These are phyloP conservation scores for Albugo candida DNA, from an alignment of 352 stramenopile genomes.

Conservation along the genomic window DNA sequence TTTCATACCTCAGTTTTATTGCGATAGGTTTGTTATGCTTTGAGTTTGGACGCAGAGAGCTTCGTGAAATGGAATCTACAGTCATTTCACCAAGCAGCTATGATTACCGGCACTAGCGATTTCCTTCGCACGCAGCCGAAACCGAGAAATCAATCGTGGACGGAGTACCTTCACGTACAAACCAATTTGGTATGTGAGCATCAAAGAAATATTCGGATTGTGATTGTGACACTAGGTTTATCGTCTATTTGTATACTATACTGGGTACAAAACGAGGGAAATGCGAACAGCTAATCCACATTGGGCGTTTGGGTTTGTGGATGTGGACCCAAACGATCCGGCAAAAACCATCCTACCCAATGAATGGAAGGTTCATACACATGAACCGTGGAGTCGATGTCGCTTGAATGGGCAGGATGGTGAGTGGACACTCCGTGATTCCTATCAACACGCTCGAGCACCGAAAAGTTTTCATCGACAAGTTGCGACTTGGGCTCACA, in stretches of 20 bases:
- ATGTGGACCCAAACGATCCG: slow-evolving; percentile 59
- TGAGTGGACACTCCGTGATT: slow-evolving; percentile 29
- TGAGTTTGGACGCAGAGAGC: slow-evolving; percentile 22
- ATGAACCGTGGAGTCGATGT: slow-evolving; percentile 33
- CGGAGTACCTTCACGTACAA: slow-evolving; percentile 44
- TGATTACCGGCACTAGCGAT: slow-evolving; percentile 11
- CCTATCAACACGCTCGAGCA: slow-evolving; percentile 5
- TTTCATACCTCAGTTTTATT: slow-evolving; percentile 5
- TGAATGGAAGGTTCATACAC: slow-evolving; percentile 46
- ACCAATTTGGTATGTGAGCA: slow-evolving; percentile 31
- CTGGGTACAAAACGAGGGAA: slow-evolving; percentile 48
- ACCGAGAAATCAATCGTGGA: slow-evolving; percentile 24
- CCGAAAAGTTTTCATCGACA: slow-evolving; percentile 24
- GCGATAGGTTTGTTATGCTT: slow-evolving; percentile 23
- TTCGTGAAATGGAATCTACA: slow-evolving; percentile 23
- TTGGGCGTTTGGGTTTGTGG: slow-evolving; percentile 52
- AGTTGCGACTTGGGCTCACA: slow-evolving; percentile 38
- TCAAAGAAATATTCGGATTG: not conserved
- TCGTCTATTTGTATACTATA: slow-evolving; percentile 71
- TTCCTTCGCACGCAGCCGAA: slow-evolving; percentile 29
- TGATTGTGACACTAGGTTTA: slow-evolving; percentile 14
- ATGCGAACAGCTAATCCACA: slow-evolving; percentile 40
- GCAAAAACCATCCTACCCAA: slow-evolving; percentile 39
- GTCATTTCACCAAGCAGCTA: slow-evolving; percentile 15
- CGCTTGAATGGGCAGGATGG: slow-evolving; percentile 53